These are phyloP conservation scores for Vigna hirtella DNA, from an alignment of 306 rosid genomes.

Conservation along the genomic window DNA sequence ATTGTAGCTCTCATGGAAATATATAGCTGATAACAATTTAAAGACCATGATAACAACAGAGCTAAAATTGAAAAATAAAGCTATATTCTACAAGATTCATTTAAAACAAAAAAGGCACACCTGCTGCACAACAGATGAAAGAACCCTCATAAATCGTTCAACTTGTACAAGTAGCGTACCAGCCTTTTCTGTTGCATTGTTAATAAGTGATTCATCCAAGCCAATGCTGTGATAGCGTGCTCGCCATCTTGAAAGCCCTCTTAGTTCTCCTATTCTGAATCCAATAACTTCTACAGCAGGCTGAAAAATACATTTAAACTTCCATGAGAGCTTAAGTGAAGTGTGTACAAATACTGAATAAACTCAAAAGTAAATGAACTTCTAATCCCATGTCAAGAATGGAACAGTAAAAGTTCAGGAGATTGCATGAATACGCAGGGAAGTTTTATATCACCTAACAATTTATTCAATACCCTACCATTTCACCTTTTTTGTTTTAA, in stretches of 20 bases:
- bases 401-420: constrained; percentile 4
- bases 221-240: constrained; percentile 83
- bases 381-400: constrained; percentile 25
- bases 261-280: constrained; percentile 92
- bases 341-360: constrained; percentile 31
- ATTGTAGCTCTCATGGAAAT: constrained; percentile 20
- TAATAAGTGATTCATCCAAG: constrained; percentile 82
- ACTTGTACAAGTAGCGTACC: constrained; percentile 97
- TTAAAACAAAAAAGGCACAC: constrained; percentile 55
- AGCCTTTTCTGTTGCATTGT: constrained; percentile 80
- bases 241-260: constrained; percentile 96
- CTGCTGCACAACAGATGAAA: constrained; percentile 94
- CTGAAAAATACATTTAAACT: constrained; percentile 56
- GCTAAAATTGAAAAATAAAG: constrained; percentile 35
- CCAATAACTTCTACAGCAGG: constrained; percentile 96
- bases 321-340: constrained; percentile 33
- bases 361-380: constrained; percentile 23
- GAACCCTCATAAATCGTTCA: constrained; percentile 91
- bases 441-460: constrained; percentile 32
- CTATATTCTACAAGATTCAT: constrained; percentile 28
- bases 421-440: not conserved
- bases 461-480: constrained; percentile 37
- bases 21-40: constrained; percentile 14
- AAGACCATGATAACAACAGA: constrained; percentile 15
- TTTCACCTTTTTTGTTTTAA: constrained; percentile 3